Conservation (phyloP, 2,329 filamentous ascomycete species). For the Fusarium succisae region DNA sequence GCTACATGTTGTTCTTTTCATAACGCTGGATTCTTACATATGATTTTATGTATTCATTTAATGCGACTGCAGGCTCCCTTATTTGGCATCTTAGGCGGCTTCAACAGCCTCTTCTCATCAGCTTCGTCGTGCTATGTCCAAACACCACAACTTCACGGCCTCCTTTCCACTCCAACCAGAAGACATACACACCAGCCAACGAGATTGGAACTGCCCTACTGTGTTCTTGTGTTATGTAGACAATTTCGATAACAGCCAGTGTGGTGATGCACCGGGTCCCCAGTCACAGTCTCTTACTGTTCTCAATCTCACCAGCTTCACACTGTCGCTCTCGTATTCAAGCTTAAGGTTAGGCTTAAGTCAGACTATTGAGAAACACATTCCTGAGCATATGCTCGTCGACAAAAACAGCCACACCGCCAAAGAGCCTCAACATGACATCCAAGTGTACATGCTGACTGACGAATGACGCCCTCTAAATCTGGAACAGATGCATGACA, state of each 20-base stretch:
- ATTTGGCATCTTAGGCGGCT: too few relatives aligned
- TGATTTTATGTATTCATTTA: neutral
- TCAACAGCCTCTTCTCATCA: neutral
- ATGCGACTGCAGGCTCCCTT: neutral
- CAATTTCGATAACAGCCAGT: neutral
- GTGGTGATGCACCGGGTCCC: neutral
- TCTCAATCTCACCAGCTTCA: neutral
- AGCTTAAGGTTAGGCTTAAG: neutral
- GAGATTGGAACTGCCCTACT: neutral
- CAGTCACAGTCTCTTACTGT: neutral
- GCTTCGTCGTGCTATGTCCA: neutral
- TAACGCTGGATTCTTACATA: too few relatives aligned
- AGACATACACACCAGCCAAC: neutral
- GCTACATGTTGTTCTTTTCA: neutral
- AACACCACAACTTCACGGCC: neutral
- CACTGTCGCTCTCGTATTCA: neutral
- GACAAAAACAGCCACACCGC: constrained; percentile 11
- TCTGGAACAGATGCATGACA: constrained; percentile 14
- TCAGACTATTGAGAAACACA: neutral
- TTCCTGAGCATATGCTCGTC: neutral
- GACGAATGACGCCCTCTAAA: constrained; percentile 11
- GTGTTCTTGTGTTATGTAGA: neutral
- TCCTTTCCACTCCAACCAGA: neutral
- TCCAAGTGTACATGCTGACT: neutral
- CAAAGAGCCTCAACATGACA: constrained; percentile 18